phyloP scores from a whole-genome alignment of 106 monocot genomes.

The Allium fistulosum region DNA sequence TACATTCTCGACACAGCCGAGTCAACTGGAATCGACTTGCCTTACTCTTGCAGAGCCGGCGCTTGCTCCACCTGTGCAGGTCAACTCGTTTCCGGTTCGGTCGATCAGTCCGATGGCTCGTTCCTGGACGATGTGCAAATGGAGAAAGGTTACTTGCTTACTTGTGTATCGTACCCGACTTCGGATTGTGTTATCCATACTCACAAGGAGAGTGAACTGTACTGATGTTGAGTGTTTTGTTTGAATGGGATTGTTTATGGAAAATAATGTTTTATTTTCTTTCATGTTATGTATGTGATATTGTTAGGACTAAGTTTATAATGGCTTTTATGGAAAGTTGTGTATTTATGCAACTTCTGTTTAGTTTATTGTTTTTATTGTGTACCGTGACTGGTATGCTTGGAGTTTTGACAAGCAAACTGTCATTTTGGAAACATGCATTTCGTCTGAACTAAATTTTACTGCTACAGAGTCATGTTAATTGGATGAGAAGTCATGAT shows the following conservation, averaged over 20 bases:
- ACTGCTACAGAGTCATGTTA: too few species aligned
- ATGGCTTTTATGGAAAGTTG: not conserved
- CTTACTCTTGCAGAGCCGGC: slow-evolving; percentile 75
- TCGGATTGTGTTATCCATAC: slow-evolving; percentile 67
- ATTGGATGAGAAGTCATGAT: too few species aligned
- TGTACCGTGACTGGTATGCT: too few species aligned
- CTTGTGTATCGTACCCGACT: slow-evolving; percentile 60
- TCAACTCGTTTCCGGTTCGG: slow-evolving; percentile 31
- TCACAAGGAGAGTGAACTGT: slow-evolving; percentile 73
- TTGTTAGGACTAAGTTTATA: not conserved
- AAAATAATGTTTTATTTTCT: not conserved
- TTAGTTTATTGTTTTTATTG: too few species aligned
- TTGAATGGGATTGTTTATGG: not conserved
- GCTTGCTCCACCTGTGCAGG: slow-evolving; percentile 84
- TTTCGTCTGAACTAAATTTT: too few species aligned
- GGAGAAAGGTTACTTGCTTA: slow-evolving; percentile 50
- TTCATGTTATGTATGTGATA: not conserved
- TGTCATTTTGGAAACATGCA: too few species aligned
- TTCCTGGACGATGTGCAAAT: slow-evolving; percentile 65
- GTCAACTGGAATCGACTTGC: slow-evolving; percentile 61
- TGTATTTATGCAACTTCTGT: too few species aligned
- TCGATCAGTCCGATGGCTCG: slow-evolving; percentile 80
- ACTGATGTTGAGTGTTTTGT: slow-evolving; percentile 5
- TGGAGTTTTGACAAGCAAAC: too few species aligned
- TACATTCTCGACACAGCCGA: slow-evolving; percentile 82